phyloP scores from a whole-genome alignment of 2,329 filamentous ascomycete species.

The Trichoderma sp. region DNA sequence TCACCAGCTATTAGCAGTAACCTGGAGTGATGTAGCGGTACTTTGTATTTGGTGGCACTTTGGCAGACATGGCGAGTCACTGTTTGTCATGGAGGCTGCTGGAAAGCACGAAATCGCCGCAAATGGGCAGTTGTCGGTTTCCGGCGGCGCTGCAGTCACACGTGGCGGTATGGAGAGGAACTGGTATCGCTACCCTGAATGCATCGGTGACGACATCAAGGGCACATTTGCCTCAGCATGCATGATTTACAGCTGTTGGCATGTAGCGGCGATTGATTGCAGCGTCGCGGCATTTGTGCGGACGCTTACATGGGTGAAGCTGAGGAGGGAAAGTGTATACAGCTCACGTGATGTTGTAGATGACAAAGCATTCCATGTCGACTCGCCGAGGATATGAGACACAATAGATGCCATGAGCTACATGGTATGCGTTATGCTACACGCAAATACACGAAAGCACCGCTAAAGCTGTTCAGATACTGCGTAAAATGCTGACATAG shows the following conservation, averaged over 20 bases:
- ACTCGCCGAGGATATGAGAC: not conserved
- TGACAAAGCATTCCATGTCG: not conserved
- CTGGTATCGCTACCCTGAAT: not conserved
- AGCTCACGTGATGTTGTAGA: not conserved
- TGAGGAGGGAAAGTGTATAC: not conserved
- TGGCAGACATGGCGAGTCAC: not conserved
- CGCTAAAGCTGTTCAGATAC: not conserved
- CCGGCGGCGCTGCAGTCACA: not conserved
- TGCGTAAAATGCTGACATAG: no score
- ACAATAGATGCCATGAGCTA: not conserved
- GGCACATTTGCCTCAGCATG: slow-evolving; percentile 9
- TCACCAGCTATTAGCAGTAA: not conserved
- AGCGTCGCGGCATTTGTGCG: slow-evolving; percentile 18
- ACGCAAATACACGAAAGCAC: not conserved
- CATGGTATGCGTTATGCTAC: not conserved
- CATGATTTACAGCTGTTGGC: not conserved
- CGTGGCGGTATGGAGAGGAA: not conserved
- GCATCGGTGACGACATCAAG: not conserved
- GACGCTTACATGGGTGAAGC: not conserved
- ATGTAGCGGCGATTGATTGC: not conserved
- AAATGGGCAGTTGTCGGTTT: not conserved
- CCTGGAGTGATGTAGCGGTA: not conserved
- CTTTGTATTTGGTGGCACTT: not conserved
- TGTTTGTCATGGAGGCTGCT: not conserved
- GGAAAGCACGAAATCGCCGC: not conserved